phyloP scores from a whole-genome alignment of 352 stramenopile species.

The Thraustochytrium striatum region DNA sequence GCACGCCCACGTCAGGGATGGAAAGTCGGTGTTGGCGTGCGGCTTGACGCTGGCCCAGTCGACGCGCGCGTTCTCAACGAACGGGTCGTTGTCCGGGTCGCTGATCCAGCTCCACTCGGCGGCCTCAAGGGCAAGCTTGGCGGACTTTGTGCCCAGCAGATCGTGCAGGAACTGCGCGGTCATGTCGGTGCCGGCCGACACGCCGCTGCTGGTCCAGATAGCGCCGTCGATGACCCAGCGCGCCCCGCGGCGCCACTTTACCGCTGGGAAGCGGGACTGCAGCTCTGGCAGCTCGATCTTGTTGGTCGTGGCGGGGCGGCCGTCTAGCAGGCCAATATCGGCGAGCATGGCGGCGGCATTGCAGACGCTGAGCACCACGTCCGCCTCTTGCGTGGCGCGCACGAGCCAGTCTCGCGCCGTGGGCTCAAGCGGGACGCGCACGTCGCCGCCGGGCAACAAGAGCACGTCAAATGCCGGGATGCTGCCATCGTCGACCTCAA shows the following conservation, averaged over 20 bases:
- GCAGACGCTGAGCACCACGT: slow-evolving; percentile 4
- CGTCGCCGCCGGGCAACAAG: slow-evolving; percentile 2
- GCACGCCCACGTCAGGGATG: background rate
- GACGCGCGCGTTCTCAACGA: background rate
- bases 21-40: no score
- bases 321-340: background rate
- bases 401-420: background rate
- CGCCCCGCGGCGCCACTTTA: background rate
- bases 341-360: slow-evolving; percentile 8
- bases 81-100: background rate
- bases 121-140: background rate
- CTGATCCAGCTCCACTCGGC: background rate
- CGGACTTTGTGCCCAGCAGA: background rate
- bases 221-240: background rate
- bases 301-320: background rate
- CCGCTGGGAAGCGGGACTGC: background rate
- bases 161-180: background rate
- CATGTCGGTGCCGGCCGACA: slow-evolving; percentile 10
- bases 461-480: background rate
- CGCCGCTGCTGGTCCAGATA: slow-evolving; percentile 4
- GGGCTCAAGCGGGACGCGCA: no score
- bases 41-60: background rate
- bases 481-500: background rate
- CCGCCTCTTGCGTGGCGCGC: background rate
- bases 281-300: background rate